Conservation (phyloP, 106 monocot species). For the Dendrobium nobile region DNA sequence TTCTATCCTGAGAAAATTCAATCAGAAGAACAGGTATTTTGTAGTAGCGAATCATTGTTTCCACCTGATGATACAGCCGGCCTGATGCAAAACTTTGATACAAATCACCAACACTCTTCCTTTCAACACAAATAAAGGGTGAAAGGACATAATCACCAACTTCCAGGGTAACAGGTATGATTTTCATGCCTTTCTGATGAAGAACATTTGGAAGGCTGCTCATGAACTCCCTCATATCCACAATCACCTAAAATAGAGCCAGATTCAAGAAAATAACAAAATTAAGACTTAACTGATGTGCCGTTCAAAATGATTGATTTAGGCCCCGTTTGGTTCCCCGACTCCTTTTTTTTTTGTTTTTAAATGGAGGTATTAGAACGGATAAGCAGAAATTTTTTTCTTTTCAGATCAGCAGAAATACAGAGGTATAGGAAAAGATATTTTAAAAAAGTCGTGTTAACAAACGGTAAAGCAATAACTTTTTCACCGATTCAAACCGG, state of each 20-base stretch:
- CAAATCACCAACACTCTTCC: constrained; percentile 86
- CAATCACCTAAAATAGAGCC: constrained; percentile 56
- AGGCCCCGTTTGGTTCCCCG: too few relatives aligned
- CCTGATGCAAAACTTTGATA: constrained; percentile 98
- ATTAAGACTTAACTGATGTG: background rate
- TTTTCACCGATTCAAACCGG: too few relatives aligned
- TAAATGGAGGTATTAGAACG: too few relatives aligned
- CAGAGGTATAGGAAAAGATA: too few relatives aligned
- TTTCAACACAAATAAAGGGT: constrained; percentile 94
- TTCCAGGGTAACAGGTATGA: constrained; percentile 80
- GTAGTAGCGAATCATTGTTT: constrained; percentile 92
- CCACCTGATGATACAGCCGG: constrained; percentile 90
- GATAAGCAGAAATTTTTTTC: too few relatives aligned
- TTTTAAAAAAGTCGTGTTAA: too few relatives aligned
- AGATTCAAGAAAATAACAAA: background rate
- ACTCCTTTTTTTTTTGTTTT: too few relatives aligned
- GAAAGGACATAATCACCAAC: constrained; percentile 98
- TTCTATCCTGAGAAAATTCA: constrained; percentile 96
- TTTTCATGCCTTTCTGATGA: constrained; percentile 85
- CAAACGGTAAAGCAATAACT: too few relatives aligned
- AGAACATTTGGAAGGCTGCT: constrained; percentile 99
- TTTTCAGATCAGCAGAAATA: too few relatives aligned
- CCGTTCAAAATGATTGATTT: background rate
- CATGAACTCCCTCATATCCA: constrained; percentile 99
- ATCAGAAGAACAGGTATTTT: constrained; percentile 93